These are phyloP conservation scores for Trichoderma brevicompactum DNA, from an alignment of 2,329 filamentous ascomycete genomes.

Conservation along the genomic window DNA sequence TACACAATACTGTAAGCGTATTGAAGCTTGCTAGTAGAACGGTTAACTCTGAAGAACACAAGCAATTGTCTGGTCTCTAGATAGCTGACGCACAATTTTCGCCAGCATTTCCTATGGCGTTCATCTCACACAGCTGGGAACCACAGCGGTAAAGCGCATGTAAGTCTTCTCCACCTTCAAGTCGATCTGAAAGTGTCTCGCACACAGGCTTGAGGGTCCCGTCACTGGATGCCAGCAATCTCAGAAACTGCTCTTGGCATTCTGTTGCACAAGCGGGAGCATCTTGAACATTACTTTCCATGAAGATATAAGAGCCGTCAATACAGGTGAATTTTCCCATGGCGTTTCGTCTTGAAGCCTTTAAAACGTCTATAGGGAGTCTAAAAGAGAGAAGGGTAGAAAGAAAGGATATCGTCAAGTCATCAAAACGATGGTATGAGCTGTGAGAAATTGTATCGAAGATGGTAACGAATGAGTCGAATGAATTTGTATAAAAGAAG, in stretches of 20 bases:
- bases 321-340: neutral
- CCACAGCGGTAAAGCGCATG: constrained; percentile 59
- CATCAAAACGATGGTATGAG: neutral
- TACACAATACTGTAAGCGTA: constrained; percentile 49
- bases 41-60: neutral
- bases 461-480: neutral
- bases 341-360: neutral
- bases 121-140: constrained; percentile 54
- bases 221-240: constrained; percentile 35
- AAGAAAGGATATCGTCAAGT: neutral
- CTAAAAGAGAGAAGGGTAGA: neutral
- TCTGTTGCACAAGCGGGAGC: constrained; percentile 42
- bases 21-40: constrained; percentile 49
- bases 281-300: constrained; percentile 39
- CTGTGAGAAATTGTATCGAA: no score
- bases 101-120: constrained; percentile 38
- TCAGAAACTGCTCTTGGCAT: constrained; percentile 43
- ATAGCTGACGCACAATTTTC: constrained; percentile 50
- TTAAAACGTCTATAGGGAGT: constrained; percentile 1
- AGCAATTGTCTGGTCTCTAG: neutral
- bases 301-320: constrained; percentile 31
- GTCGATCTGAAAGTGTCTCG: constrained; percentile 38
- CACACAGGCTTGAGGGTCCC: constrained; percentile 43
- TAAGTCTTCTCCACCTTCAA: constrained; percentile 39
- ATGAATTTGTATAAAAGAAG: neutral